Percentiles rank a stretch among this genome's conserved stretches.
phyloP scores from a whole-genome alignment of 2,329 filamentous ascomycete species.

The Colletotrichum tropicale region DNA sequence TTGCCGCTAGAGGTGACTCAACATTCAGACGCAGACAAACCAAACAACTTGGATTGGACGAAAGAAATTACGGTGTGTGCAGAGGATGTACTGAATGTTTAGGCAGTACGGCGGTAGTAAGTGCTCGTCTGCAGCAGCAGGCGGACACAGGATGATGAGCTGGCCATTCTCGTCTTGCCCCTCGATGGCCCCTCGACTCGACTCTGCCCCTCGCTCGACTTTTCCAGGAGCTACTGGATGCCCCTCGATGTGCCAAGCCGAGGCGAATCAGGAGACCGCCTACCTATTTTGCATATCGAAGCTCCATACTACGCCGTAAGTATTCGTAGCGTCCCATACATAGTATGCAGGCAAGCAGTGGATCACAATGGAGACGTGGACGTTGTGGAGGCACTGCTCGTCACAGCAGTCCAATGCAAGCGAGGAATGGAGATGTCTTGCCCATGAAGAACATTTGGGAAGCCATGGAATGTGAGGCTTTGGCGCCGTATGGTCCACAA shows the following conservation, averaged over 20 bases:
- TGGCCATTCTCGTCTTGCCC: neutral
- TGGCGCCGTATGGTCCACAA: neutral
- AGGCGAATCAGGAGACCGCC: slow-evolving; percentile 10
- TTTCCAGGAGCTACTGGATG: neutral
- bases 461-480: neutral
- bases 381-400: neutral
- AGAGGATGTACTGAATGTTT: neutral
- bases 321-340: neutral
- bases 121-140: neutral
- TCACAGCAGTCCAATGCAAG: neutral
- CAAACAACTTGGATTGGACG: neutral
- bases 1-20: neutral
- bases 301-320: neutral
- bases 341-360: neutral
- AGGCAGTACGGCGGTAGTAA: neutral
- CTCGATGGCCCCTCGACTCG: neutral
- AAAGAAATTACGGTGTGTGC: neutral
- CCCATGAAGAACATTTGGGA: neutral
- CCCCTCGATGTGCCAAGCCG: neutral
- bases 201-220: neutral
- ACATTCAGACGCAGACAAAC: neutral
- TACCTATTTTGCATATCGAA: neutral
- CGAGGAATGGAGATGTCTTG: neutral
- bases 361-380: neutral
- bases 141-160: neutral